Evolutionary conservation across 257 asterid genomes (phyloP).

Genomic region (Plectranthus barbatus): DNA sequence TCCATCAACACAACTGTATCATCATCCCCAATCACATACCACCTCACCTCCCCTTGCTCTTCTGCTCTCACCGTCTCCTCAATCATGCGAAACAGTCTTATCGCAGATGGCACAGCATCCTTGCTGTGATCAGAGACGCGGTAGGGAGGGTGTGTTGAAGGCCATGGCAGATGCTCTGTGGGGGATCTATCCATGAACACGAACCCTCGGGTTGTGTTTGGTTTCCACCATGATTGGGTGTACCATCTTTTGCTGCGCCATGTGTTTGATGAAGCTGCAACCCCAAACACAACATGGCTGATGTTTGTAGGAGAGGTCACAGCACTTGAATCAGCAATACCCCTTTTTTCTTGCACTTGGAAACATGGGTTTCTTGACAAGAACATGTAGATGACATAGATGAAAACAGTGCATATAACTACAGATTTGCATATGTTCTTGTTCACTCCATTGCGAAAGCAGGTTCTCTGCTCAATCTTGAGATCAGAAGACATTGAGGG

Average conservation of each 20-base stretch:
- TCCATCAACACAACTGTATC: slow-evolving; percentile 38
- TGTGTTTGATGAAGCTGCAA: slow-evolving; percentile 18
- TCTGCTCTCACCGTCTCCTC: slow-evolving; percentile 23
- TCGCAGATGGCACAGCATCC: slow-evolving; percentile 14
- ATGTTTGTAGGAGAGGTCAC: slow-evolving; percentile 7
- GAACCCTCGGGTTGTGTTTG: slow-evolving; percentile 26
- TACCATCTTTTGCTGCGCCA: slow-evolving; percentile 19
- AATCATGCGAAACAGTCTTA: slow-evolving; percentile 23
- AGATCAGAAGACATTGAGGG: background rate
- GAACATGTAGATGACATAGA: slow-evolving; percentile 7
- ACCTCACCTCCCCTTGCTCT: slow-evolving; percentile 10
- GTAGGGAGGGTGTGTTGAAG: slow-evolving; percentile 21
- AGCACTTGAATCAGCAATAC: background rate
- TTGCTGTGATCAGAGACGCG: slow-evolving; percentile 20
- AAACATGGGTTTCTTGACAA: slow-evolving; percentile 11
- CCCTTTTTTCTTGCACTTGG: slow-evolving; percentile 2
- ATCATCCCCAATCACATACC: slow-evolving; percentile 46
- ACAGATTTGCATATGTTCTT: slow-evolving; percentile 11
- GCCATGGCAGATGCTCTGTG: slow-evolving; percentile 24
- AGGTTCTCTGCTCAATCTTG: background rate
- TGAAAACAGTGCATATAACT: background rate
- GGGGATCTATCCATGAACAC: slow-evolving; percentile 26
- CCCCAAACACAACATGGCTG: slow-evolving; percentile 28
- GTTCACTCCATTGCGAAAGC: background rate
- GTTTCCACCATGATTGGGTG: slow-evolving; percentile 34